Evolutionary conservation across 306 rosid species (phyloP), one percentile per base, ranked within the genome.

Genomic region (Quercus rubra): DNA sequence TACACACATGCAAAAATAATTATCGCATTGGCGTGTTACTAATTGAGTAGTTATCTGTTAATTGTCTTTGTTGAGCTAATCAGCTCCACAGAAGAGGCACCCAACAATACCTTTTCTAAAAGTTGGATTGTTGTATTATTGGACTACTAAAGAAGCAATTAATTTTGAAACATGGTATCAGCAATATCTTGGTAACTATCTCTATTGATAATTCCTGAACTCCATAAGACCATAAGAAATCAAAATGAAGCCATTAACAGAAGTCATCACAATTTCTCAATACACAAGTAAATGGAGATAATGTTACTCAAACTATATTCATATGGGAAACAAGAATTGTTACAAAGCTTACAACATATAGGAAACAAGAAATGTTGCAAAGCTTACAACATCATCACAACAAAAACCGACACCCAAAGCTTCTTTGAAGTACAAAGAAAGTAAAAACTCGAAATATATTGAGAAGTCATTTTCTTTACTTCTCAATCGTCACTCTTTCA

Each of bases 311-410:
- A 88, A 75, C 84, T 85, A 80, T 80, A 27, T 56, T 86, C 78
- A 77, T 72, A 74, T 46, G 70, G 46, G 59, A 74, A 77, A 56
- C 61, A 72, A 77, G 70, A 83, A 82, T 77, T 87, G 93, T 78
- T 88, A 92, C 90, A 88, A 87, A 86, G 89, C 85, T 83, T 86
- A 83, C 92, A 93, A 87, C 90, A 88, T 84, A 74, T 46, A 69
- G 54, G 70, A 74, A 77, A 56, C 59, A 66, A 77, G 70, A 83
- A 84, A 82, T 87, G 93, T 78, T 88, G 93, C 90, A 88, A 87
- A 86, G 89, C 85, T 83, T 86, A 83, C 92, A 93, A 87, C 90
- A 88, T 84, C 86, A 87, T 81, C 75, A 78, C 82, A 83, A 54
- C 49, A 18, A 59, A 31, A 33, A 35, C 51, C 1, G 83, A 80